Base-by-base conservation (phyloP, 2,329 filamentous ascomycete species). In the Fusarium keratoplasticum region DNA sequence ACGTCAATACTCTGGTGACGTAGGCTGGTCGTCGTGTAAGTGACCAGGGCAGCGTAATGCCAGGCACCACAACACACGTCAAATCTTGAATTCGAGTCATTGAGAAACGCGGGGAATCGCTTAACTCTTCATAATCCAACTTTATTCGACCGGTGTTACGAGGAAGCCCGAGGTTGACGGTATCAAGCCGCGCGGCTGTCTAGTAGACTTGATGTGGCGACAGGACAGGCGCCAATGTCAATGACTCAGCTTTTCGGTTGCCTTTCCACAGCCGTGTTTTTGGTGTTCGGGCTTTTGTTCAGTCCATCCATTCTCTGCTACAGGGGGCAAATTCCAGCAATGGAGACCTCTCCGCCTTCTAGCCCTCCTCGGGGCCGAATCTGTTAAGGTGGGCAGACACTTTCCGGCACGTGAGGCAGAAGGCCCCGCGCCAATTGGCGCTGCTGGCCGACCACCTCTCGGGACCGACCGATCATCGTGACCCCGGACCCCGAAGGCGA, bases 151-250 rank as follows among this genome's bases (percentile, higher is more conserved):
- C 52, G 64, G 71, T 60, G 22, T 40, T 68, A 68, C 61, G 57
- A 64, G 20, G 35, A 70, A 64, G 42, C 47, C 61, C 61, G 67
- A 73, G 44, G 36, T 60, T 44, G 61, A 64, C 22, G 27, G 64
- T 68, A 42, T 42, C 50, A 66, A 66, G 76, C 71, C 67, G 61
- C 76, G 76, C 71, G 74, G 71, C 70, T 76, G 61, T 54, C 55
- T 54, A 18, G 42, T 11, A 71, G 44, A 63, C 54, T 52, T 67
- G 66, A 59, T 63, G 72, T 74, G 76, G 76, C 69, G 70, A 75
- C 58, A 31, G 18, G 22, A 35, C 33, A 27, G 33, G 18, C 27
- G 50, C 50, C 27, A 52, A 47, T 47, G 3, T 16, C 22, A 58
- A 64, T 77, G 76, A 77, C 42, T 77, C 75, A 77, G 71, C 71